These are phyloP conservation scores for Exobasidium cylindrosporum DNA, from an alignment of 1,284 basidiomycete species.

Conservation along the genomic window DNA sequence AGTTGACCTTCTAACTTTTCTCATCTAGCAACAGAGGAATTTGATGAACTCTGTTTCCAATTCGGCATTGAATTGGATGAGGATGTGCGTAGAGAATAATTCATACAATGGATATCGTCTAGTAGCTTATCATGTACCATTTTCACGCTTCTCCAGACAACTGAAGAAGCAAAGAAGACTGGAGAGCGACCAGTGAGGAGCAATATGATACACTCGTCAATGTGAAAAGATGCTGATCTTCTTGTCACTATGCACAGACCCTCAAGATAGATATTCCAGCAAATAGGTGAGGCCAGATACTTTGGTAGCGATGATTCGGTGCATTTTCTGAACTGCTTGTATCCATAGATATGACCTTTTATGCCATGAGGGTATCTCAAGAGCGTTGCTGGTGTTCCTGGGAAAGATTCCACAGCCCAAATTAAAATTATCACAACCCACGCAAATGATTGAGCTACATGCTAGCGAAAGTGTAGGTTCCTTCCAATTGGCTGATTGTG, in stretches of 20 bases:
- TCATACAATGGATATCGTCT: too few relatives aligned
- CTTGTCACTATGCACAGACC: slow-evolving; percentile 59
- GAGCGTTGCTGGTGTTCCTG: slow-evolving; percentile 82
- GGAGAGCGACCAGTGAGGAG: slow-evolving; percentile 67
- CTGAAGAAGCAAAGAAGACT: slow-evolving; percentile 74
- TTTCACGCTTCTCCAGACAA: slow-evolving; percentile 68
- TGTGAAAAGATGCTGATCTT: neutral
- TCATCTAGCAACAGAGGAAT: slow-evolving; percentile 68
- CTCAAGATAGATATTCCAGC: slow-evolving; percentile 98
- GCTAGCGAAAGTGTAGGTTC: slow-evolving; percentile 24
- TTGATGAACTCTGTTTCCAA: slow-evolving; percentile 93
- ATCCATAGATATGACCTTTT: slow-evolving; percentile 90
- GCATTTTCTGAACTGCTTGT: too few relatives aligned
- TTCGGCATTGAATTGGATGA: slow-evolving; percentile 97
- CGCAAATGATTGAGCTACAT: slow-evolving; percentile 35
- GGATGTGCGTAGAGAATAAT: slow-evolving; percentile 58
- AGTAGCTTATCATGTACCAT: too few relatives aligned
- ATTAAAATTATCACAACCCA: slow-evolving; percentile 33
- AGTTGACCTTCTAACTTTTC: neutral
- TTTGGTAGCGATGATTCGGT: neutral
- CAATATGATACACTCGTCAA: neutral
- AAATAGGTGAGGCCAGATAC: slow-evolving; percentile 60
- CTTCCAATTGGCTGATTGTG: neutral
- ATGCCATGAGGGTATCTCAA: slow-evolving; percentile 92
- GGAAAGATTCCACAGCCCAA: slow-evolving; percentile 67